A percentile compares a stretch with the other conserved stretches of the same genome.
Evolutionary conservation across 1,284 basidiomycete genomes (phyloP).

Genomic region (Peniophora sp.): DNA sequence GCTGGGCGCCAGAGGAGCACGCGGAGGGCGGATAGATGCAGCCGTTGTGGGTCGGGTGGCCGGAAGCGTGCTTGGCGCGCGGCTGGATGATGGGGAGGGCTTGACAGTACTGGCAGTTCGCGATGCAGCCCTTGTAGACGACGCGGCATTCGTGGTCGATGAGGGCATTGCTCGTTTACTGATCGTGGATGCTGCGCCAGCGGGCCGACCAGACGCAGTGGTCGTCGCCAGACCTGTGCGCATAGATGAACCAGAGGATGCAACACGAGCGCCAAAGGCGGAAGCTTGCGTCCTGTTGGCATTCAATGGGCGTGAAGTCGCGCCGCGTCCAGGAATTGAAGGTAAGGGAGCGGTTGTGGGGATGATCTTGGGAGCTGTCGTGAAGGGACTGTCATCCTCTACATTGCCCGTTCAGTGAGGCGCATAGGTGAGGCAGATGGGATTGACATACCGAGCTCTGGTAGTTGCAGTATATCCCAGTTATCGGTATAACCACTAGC

Average conservation of each 20-base stretch:
- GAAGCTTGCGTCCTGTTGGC: background rate
- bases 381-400: background rate
- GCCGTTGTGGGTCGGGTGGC: background rate
- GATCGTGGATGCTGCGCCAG: background rate
- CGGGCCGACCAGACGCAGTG: background rate
- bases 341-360: background rate
- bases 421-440: background rate
- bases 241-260: background rate
- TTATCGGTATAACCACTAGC: slow-evolving; percentile 14
- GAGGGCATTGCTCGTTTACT: background rate
- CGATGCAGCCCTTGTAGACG: background rate
- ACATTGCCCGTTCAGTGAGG: background rate
- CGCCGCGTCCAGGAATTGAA: background rate
- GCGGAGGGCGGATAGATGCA: background rate
- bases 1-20: background rate
- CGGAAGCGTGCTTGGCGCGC: background rate
- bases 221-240: background rate
- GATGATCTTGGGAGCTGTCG: background rate
- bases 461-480: slow-evolving; percentile 12
- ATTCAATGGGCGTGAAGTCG: no score
- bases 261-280: background rate
- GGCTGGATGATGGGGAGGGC: background rate
- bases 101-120: no score
- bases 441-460: slow-evolving; percentile 16
- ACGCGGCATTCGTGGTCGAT: background rate